phyloP scores from a whole-genome alignment of 352 stramenopile species.

The Blastocystis sp. region DNA sequence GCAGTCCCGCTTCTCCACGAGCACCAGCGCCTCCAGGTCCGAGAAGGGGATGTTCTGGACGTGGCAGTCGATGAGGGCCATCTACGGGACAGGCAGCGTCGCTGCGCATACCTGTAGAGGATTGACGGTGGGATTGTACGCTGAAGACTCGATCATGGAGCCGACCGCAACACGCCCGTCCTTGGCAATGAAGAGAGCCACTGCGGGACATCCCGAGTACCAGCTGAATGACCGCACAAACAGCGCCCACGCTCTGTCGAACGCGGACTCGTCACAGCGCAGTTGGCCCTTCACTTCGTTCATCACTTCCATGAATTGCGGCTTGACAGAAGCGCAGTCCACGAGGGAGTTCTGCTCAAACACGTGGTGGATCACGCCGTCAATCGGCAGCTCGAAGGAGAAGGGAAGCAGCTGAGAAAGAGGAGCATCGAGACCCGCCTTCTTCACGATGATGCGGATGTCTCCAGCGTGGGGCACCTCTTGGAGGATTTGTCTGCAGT shows the following conservation, averaged over 20 bases:
- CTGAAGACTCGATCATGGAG: conserved; percentile 48
- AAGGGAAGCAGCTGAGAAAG: conserved; percentile 43
- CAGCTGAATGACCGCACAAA: conserved; percentile 4
- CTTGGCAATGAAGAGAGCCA: conserved; percentile 20
- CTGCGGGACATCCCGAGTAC: conserved; percentile 12
- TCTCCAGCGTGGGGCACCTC: conserved; percentile 12
- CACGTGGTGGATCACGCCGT: conserved; percentile 48
- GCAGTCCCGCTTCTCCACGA: conserved; percentile 8
- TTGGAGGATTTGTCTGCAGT: conserved; percentile 65
- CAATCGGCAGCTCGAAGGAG: conserved; percentile 66
- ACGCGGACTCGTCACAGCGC: background rate
- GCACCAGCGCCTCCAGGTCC: background rate
- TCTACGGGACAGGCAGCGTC: background rate
- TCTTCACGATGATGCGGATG: conserved; percentile 58
- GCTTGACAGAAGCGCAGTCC: background rate
- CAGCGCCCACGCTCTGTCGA: background rate
- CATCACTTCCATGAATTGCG: background rate
- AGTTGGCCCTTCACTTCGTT: background rate
- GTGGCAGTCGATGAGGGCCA: conserved; percentile 52
- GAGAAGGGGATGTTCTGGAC: background rate
- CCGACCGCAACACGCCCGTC: background rate
- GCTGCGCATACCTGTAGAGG: background rate
- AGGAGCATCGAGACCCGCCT: conserved; percentile 30
- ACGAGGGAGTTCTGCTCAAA: conserved; percentile 30
- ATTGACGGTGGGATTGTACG: conserved; percentile 60